Conservation (phyloP, 1,284 basidiomycete genomes). For the Leccinum fuscescens region DNA sequence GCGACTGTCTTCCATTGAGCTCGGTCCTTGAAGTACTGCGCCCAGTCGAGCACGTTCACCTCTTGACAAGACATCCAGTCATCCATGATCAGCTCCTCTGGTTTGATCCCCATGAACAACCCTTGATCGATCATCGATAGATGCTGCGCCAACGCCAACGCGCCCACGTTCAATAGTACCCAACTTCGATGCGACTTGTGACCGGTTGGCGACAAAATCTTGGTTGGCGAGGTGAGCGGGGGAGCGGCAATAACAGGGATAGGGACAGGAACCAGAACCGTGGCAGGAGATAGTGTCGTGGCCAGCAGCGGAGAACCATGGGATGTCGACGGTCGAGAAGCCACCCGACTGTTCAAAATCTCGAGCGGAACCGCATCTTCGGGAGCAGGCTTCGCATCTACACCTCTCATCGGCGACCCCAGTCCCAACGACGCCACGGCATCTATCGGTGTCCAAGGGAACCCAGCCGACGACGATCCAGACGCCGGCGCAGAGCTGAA, state of each 20-base stretch:
- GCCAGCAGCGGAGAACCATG: conserved; percentile 24
- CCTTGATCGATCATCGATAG: conserved; percentile 85
- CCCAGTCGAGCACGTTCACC: conserved; percentile 80
- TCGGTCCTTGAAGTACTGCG: conserved; percentile 74
- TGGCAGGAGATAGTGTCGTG: background rate
- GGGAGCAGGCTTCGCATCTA: conserved; percentile 48
- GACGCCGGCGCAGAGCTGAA: conserved; percentile 18
- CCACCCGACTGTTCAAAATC: conserved; percentile 59
- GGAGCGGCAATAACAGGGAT: conserved; percentile 4
- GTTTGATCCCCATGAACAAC: conserved; percentile 35
- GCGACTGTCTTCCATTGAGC: conserved; percentile 65
- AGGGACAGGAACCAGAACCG: background rate
- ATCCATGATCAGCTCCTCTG: conserved; percentile 77
- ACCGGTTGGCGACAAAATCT: conserved; percentile 24
- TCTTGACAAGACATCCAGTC: conserved; percentile 65
- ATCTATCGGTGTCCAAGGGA: conserved; percentile 18
- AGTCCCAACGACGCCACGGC: conserved; percentile 4
- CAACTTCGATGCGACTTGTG: conserved; percentile 62
- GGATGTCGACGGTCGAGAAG: conserved; percentile 39
- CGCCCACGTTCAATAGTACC: conserved; percentile 55
- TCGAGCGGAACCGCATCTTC: conserved; percentile 67
- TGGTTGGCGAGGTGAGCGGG: conserved; percentile 32
- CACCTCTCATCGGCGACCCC: conserved; percentile 34
- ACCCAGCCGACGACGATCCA: conserved; percentile 9
- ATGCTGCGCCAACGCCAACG: conserved; percentile 72